Base-by-base conservation (phyloP, 108 stramenopile genomes). In the Cyclotella cryptica region DNA sequence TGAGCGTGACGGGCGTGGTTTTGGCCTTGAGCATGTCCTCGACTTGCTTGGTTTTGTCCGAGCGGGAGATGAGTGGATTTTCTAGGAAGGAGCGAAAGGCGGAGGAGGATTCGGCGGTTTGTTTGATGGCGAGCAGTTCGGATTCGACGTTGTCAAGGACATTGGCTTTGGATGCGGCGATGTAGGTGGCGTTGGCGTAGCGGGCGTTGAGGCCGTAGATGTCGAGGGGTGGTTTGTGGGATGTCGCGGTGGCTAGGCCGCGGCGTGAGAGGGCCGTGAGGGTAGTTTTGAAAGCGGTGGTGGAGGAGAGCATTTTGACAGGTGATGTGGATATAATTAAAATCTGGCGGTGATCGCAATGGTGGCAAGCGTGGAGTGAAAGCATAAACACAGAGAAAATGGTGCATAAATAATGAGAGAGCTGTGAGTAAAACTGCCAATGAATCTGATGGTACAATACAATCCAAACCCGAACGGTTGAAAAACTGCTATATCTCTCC, bases 181-280 rank as follows among this genome's bases (percentile, higher is more conserved):
- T 69, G 90, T 97, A 98, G 27, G 96, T 92, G 68, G 98, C 98
- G 75, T 96, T 97, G 84, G 98, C 97, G 81, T 98, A 98, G 22
- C 98, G 92, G 54, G 98, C 97, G 67, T 87, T 88, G 58, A 97
- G 76, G 39, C 98, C 98, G 85, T 96, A 96, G 26, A 98, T 73
- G 65, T 93, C 84, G 68, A 98, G 72, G 10, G 93, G 90, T 27
- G 97, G 97, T 63, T 74, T 80, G 87, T 98, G 96, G 55, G 85
- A 66, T 47, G 83, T 81, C 22, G 68, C 66, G 54, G 63, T 59
- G 55, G 61, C 63, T 28, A 41, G 30, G 63, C 44, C 41, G 55
- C 19, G 63, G 65, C 69, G 65, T 44, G 55, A 21, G 61, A 71
- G 62, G 69, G 63, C 28, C 27, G 43, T 26, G 58, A 60, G 49